Percentiles rank a stretch among this genome's conserved stretches.
phyloP scores from a whole-genome alignment of 139 green algal species.

The Pleodorina starrii region DNA sequence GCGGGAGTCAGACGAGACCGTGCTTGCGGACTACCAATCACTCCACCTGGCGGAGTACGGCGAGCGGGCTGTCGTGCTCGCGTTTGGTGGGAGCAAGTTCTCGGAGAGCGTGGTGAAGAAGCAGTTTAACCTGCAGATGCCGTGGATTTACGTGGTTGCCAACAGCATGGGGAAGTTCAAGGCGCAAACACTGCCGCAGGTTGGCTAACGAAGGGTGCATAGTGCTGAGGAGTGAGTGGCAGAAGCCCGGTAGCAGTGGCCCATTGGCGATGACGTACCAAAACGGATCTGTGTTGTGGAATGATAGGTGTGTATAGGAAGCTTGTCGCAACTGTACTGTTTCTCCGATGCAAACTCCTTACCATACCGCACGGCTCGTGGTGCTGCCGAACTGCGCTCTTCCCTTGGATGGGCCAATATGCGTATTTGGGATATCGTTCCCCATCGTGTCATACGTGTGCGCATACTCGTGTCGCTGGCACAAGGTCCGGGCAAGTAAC shows the following conservation, averaged over 20 bases:
- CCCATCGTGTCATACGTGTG: neutral
- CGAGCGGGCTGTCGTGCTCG: neutral
- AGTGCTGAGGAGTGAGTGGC: constrained; percentile 3
- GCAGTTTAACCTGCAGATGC: constrained; percentile 25
- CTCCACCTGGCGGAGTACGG: neutral
- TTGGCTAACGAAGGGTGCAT: neutral
- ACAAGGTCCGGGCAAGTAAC: neutral
- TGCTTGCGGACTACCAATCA: neutral
- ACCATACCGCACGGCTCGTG: neutral
- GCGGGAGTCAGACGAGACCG: neutral
- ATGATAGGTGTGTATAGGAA: neutral
- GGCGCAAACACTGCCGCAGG: neutral
- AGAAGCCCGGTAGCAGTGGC: constrained; percentile 1
- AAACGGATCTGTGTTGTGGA: neutral
- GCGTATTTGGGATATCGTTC: neutral
- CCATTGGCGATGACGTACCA: neutral
- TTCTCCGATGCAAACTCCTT: neutral
- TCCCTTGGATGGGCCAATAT: neutral
- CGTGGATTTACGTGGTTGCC: constrained; percentile 18
- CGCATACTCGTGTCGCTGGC: neutral
- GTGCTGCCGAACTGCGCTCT: neutral
- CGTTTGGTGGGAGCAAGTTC: constrained; percentile 21
- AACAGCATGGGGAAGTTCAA: constrained; percentile 31
- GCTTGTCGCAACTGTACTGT: neutral
- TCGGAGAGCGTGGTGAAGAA: constrained; percentile 4